phyloP scores from a whole-genome alignment of 2,329 filamentous ascomycete species.

The Fusarium burgessii region DNA sequence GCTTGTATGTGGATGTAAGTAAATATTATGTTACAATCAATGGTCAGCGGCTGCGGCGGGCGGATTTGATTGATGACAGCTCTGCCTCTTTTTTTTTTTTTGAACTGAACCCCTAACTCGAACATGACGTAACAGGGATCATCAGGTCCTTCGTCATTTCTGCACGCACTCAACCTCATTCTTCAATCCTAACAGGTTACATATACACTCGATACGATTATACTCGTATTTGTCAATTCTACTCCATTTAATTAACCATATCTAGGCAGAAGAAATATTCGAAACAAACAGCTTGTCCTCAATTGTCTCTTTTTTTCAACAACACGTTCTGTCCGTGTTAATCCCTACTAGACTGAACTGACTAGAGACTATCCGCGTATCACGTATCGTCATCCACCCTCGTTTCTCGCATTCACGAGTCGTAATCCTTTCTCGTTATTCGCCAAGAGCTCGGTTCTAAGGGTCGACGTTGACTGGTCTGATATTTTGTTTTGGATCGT shows the following conservation, averaged over 20 bases:
- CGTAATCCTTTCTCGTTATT: conserved; percentile 5
- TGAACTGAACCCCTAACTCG: conserved; percentile 26
- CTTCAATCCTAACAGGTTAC: neutral
- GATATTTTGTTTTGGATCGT: neutral
- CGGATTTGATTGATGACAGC: conserved; percentile 5
- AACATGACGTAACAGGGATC: conserved; percentile 27
- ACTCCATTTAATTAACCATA: neutral
- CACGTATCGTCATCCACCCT: conserved; percentile 6
- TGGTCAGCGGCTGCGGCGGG: conserved; percentile 11
- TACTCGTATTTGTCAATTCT: neutral
- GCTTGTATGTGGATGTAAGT: neutral
- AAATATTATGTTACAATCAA: conserved; percentile 1
- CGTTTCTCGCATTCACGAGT: conserved; percentile 2
- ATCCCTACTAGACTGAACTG: neutral
- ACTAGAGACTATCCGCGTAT: conserved; percentile 17
- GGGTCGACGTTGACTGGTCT: neutral
- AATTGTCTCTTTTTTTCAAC: neutral
- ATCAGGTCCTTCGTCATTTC: conserved; percentile 26
- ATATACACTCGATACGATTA: neutral
- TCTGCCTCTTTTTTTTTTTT: conserved; percentile 7
- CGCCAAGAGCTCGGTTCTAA: conserved; percentile 6
- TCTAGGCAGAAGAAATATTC: neutral
- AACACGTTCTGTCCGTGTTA: neutral
- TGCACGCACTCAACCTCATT: conserved; percentile 15
- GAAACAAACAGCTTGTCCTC: neutral